Percentiles rank a stretch among this genome's conserved stretches.
phyloP scores from a whole-genome alignment of 1,284 basidiomycete genomes.

The Exobasidium cylindrosporum region DNA sequence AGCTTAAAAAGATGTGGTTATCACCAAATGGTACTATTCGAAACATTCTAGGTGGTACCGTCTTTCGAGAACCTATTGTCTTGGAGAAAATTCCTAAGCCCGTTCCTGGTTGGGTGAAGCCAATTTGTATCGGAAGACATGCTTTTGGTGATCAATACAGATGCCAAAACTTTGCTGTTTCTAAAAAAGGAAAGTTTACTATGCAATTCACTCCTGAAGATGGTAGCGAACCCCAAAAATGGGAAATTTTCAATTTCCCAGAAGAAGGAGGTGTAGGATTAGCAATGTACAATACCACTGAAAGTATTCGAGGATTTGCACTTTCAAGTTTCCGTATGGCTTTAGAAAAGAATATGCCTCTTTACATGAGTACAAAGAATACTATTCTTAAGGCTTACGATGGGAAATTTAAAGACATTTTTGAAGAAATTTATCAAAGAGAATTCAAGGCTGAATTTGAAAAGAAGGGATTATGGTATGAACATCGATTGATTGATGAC shows the following conservation, averaged over 20 bases:
- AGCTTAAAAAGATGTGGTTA: slow-evolving; percentile 84
- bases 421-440: slow-evolving; percentile 84
- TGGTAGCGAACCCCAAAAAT: slow-evolving; percentile 31
- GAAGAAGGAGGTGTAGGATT: slow-evolving; percentile 57
- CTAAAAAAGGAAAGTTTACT: slow-evolving; percentile 48
- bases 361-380: slow-evolving; percentile 58
- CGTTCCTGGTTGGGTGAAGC: slow-evolving; percentile 85
- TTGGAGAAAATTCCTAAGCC: slow-evolving; percentile 85
- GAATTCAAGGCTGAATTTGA: slow-evolving; percentile 83
- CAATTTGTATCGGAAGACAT: slow-evolving; percentile 94
- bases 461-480: slow-evolving; percentile 83
- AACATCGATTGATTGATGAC: slow-evolving; percentile 74
- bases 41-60: slow-evolving; percentile 94
- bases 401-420: slow-evolving; percentile 97
- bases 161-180: slow-evolving; percentile 51
- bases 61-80: slow-evolving; percentile 98
- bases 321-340: slow-evolving; percentile 99
- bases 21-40: slow-evolving; percentile 62
- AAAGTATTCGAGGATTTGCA: slow-evolving; percentile 86
- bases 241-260: slow-evolving; percentile 49
- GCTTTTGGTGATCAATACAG: slow-evolving; percentile 85
- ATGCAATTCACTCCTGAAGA: slow-evolving; percentile 46
- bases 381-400: slow-evolving; percentile 61
- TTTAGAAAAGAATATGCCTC: slow-evolving; percentile 85
- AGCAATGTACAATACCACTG: slow-evolving; percentile 57